A percentile compares a stretch with the other conserved stretches of the same genome.
Evolutionary conservation across 805 yeast species (phyloP).

Genomic region (Torulaspora delbrueckii): DNA sequence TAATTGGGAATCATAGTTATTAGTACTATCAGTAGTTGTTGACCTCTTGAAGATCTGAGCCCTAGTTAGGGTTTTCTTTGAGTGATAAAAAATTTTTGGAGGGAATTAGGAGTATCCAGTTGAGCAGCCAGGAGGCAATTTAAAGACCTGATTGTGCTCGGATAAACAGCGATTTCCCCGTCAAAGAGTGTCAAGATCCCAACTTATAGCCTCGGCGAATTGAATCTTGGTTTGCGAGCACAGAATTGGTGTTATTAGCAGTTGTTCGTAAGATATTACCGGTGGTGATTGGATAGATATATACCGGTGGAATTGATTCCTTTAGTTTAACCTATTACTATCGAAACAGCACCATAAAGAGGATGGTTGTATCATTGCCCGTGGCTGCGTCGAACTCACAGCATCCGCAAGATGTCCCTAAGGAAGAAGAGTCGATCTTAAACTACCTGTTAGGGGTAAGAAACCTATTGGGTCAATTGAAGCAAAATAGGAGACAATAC

Average conservation of each 20-base stretch:
- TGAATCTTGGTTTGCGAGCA: neutral
- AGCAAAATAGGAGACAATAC: conserved; percentile 60
- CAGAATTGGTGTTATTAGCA: neutral
- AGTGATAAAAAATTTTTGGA: conserved; percentile 4
- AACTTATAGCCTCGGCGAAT: neutral
- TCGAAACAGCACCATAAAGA: neutral
- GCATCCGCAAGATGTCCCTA: conserved; percentile 36
- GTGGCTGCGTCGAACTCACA: conserved; percentile 7
- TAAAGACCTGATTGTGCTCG: neutral
- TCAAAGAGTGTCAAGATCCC: neutral
- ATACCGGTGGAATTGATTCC: neutral
- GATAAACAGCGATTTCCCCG: neutral
- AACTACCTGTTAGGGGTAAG: conserved; percentile 42
- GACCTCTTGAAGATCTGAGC: neutral
- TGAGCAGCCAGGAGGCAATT: conserved; percentile 2
- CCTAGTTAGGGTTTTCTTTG: conserved; percentile 5
- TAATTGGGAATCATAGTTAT: neutral
- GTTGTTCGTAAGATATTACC: conserved; percentile 3
- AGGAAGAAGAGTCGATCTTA: conserved; percentile 37
- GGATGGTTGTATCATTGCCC: conserved; percentile 2
- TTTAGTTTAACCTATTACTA: neutral
- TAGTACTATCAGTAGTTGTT: neutral
- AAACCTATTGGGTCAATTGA: conserved; percentile 42
- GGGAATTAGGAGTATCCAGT: neutral
- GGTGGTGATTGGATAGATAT: neutral